Conservation (phyloP, 768 basidiomycete genomes). For the Chalciporus sphaerocephalus region DNA sequence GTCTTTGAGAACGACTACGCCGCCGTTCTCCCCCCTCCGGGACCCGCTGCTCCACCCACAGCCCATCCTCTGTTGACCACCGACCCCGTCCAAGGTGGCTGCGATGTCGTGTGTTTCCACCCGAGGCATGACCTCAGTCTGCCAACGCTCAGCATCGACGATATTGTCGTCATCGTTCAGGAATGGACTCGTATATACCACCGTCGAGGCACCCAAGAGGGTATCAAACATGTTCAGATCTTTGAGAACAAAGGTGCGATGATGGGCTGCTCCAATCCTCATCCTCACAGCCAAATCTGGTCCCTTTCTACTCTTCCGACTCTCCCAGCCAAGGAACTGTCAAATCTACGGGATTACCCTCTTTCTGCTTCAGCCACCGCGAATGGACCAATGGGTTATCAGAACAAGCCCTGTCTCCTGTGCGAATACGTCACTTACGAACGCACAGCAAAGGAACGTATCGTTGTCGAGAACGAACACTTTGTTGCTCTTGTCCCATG, state of each 20-base stretch:
- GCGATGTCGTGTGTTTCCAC: slow-evolving; percentile 85
- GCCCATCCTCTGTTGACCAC: slow-evolving; percentile 58
- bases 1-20: slow-evolving; percentile 82
- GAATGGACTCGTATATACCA: slow-evolving; percentile 71
- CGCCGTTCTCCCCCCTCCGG: slow-evolving; percentile 64
- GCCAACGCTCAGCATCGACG: slow-evolving; percentile 52
- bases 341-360: slow-evolving; percentile 48
- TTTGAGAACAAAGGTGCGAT: slow-evolving; percentile 94
- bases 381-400: slow-evolving; percentile 51
- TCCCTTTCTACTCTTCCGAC: slow-evolving; percentile 70
- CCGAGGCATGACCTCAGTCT: slow-evolving; percentile 84
- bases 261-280: slow-evolving; percentile 95
- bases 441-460: slow-evolving; percentile 48
- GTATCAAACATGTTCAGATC: slow-evolving; percentile 80
- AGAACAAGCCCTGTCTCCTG: slow-evolving; percentile 62
- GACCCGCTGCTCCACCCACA: slow-evolving; percentile 46
- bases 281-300: slow-evolving; percentile 92
- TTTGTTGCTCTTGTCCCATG: slow-evolving; percentile 88
- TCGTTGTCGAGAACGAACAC: slow-evolving; percentile 67
- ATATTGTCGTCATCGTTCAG: slow-evolving; percentile 61
- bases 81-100: slow-evolving; percentile 74
- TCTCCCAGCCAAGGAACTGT: slow-evolving; percentile 63
- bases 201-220: slow-evolving; percentile 54
- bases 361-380: slow-evolving; percentile 32
- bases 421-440: slow-evolving; percentile 79